These are phyloP conservation scores for Xerocomus spinulosus DNA, from an alignment of 768 basidiomycete species.

Conservation along the genomic window DNA sequence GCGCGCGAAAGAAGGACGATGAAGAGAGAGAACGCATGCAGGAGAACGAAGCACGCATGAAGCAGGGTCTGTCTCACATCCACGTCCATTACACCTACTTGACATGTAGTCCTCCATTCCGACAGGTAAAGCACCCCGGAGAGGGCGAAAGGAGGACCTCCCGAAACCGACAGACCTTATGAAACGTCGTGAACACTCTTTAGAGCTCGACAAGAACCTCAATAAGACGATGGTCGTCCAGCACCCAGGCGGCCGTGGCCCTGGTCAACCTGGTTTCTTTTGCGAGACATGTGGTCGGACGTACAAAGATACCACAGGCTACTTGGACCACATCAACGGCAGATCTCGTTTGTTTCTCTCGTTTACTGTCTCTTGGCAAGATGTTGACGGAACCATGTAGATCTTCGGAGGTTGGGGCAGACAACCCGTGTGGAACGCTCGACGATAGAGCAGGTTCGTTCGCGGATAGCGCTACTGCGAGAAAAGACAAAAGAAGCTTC, in stretches of 20 bases:
- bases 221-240: constrained; percentile 94
- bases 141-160: constrained; percentile 60
- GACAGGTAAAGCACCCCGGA: constrained; percentile 78
- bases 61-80: constrained; percentile 55
- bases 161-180: constrained; percentile 94
- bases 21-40: constrained; percentile 81
- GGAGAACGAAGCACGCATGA: constrained; percentile 79
- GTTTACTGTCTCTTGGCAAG: neutral
- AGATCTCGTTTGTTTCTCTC: constrained; percentile 70
- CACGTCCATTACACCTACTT: too few species aligned
- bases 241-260: constrained; percentile 72
- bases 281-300: constrained; percentile 90
- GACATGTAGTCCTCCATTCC: neutral
- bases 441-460: constrained; percentile 88
- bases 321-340: constrained; percentile 94
- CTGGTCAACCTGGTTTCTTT: constrained; percentile 90
- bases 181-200: constrained; percentile 76
- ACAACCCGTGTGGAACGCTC: constrained; percentile 89
- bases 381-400: constrained; percentile 38
- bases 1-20: constrained; percentile 74
- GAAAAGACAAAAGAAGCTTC: constrained; percentile 84
- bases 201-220: constrained; percentile 94
- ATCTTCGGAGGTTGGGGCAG: constrained; percentile 92
- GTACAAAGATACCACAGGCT: constrained; percentile 90
- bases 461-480: constrained; percentile 80